Evolutionary conservation across 371 early-diverging fungal species (phyloP).

Genomic region (Circinella minor): DNA sequence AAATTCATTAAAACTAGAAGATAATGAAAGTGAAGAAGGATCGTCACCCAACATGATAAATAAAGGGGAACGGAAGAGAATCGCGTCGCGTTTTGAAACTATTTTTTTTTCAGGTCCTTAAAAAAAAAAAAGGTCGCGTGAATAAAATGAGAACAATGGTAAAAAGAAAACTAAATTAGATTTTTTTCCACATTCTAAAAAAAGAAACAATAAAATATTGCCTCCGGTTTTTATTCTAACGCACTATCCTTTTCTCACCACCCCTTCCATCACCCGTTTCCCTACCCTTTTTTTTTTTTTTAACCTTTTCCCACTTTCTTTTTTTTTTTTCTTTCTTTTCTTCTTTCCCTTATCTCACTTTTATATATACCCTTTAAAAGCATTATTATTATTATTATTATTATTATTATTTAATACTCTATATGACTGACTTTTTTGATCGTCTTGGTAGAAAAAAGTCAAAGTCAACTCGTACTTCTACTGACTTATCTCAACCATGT

Average conservation of each 20-base stretch:
- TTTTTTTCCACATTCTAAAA: neutral
- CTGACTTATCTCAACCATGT: neutral
- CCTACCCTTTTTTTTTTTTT: too few species aligned
- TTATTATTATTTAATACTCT: neutral
- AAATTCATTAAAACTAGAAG: constrained; percentile 5
- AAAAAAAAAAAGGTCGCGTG: too few species aligned
- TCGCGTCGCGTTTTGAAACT: neutral
- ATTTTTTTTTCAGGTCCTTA: too few species aligned
- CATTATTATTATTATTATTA: neutral
- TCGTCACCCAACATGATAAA: constrained; percentile 1
- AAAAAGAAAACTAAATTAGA: too few species aligned
- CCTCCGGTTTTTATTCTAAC: neutral
- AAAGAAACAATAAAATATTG: neutral
- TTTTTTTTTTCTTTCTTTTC: neutral
- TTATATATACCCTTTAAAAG: neutral
- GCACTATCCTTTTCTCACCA: neutral
- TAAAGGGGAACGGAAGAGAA: neutral
- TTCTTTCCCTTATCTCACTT: neutral
- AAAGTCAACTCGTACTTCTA: constrained; percentile 7
- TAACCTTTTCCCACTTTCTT: neutral
- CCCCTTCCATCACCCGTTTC: neutral
- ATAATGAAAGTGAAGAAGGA: neutral
- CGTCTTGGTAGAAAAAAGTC: constrained; percentile 31
- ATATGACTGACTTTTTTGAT: constrained; percentile 36
- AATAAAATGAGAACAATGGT: too few species aligned